Evolutionary conservation across 306 rosid genomes (phyloP).

Genomic region (Rosa lucieae): DNA sequence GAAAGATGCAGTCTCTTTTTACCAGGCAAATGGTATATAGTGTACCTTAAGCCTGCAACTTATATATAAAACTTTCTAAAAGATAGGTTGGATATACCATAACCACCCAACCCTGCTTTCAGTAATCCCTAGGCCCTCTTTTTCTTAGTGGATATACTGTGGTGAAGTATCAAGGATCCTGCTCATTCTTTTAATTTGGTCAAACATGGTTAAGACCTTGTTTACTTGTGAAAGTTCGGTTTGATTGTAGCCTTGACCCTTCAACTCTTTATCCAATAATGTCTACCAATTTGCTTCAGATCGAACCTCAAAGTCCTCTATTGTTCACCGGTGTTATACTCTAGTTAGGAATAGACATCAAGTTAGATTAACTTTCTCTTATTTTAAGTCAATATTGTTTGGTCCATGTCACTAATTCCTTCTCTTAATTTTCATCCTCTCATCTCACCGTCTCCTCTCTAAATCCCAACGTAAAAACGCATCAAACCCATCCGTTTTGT

Average conservation of each 20-base stretch:
- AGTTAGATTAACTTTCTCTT: too few relatives aligned
- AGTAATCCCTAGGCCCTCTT: constrained; percentile 72
- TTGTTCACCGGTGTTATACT: neutral
- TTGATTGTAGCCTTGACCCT: neutral
- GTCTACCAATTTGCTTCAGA: neutral
- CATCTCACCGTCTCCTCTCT: too few relatives aligned
- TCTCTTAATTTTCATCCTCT: neutral
- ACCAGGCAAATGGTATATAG: too few relatives aligned
- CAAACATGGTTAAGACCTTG: constrained; percentile 14
- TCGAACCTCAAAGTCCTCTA: neutral
- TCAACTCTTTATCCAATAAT: neutral
- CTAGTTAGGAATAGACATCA: too few relatives aligned
- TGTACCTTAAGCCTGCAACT: too few relatives aligned
- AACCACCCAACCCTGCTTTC: constrained; percentile 65
- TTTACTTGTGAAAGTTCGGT: neutral
- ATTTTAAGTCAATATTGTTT: too few relatives aligned
- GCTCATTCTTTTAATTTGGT: constrained; percentile 38
- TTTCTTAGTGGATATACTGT: constrained; percentile 41
- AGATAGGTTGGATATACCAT: constrained; percentile 83
- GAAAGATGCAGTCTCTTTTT: too few relatives aligned
- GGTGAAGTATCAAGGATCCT: constrained; percentile 36
- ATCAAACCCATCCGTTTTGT: neutral
- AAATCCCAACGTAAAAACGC: neutral
- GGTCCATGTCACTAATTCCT: neutral
- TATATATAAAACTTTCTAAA: constrained; percentile 88